Conservation (phyloP, 2,329 filamentous ascomycete genomes). For the Purpureocillium takamizusanense region DNA sequence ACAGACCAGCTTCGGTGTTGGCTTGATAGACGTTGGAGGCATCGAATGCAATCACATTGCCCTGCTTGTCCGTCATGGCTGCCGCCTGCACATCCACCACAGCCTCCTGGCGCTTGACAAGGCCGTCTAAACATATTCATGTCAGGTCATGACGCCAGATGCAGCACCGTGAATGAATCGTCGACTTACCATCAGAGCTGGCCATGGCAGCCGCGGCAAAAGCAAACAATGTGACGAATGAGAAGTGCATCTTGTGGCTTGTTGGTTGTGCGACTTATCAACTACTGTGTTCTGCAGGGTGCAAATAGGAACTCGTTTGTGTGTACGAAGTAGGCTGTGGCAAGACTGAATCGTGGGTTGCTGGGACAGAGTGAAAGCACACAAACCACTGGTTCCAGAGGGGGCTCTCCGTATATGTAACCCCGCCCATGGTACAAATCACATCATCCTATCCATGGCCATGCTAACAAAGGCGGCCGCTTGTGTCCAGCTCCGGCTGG, state of each 20-base stretch:
- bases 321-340: not conserved
- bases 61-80: conserved; percentile 36
- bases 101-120: conserved; percentile 6
- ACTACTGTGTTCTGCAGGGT: too few species aligned
- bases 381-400: not conserved
- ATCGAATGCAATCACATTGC: conserved; percentile 37
- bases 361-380: too few species aligned
- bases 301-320: not conserved
- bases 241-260: conserved; percentile 42
- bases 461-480: too few species aligned
- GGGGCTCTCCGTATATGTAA: conserved; percentile 1
- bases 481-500: too few species aligned
- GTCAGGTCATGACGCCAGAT: not conserved
- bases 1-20: conserved; percentile 25
- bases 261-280: not conserved
- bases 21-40: conserved; percentile 31
- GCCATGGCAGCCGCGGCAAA: conserved; percentile 38
- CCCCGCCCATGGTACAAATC: not conserved
- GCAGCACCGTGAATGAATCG: not conserved
- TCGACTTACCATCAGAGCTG: conserved; percentile 18
- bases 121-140: not conserved
- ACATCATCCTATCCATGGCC: too few species aligned
- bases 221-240: conserved; percentile 34
- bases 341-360: too few species aligned
- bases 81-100: conserved; percentile 20